These are phyloP conservation scores for Persicaria maculosa DNA, from an alignment of 148 eudicot genomes.

Conservation along the genomic window DNA sequence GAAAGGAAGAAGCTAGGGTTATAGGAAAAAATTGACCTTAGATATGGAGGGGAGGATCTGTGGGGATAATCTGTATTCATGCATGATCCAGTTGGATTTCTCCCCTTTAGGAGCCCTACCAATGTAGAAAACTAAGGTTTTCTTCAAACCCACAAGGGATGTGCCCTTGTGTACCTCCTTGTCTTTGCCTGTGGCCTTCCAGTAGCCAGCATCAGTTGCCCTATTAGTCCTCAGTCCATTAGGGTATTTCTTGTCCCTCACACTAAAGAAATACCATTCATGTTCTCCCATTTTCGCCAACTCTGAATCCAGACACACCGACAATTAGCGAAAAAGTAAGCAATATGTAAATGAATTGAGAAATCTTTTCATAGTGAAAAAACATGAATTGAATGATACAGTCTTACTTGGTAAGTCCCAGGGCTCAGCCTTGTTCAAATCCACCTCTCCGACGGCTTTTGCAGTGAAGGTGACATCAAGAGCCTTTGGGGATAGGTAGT, in stretches of 20 bases:
- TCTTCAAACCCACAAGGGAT: constrained; percentile 60
- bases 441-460: constrained; percentile 70
- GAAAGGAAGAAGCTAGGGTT: not conserved
- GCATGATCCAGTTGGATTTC: constrained; percentile 59
- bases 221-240: constrained; percentile 61
- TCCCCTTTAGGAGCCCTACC: constrained; percentile 67
- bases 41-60: constrained; percentile 36
- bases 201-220: constrained; percentile 51
- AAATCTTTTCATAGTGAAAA: not conserved
- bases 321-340: not conserved
- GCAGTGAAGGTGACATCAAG: constrained; percentile 43
- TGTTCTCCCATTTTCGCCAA: constrained; percentile 58
- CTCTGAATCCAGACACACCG: constrained; percentile 25
- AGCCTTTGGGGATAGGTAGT: constrained; percentile 54
- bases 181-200: constrained; percentile 74
- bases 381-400: not conserved
- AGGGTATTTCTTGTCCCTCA: constrained; percentile 64
- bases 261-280: constrained; percentile 62
- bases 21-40: constrained; percentile 20
- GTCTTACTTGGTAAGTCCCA: constrained; percentile 87
- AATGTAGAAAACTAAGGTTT: constrained; percentile 53
- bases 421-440: constrained; percentile 89
- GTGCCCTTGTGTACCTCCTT: constrained; percentile 44
- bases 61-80: constrained; percentile 44
- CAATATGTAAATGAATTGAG: not conserved